These are phyloP conservation scores for Plenodomus tracheiphilus DNA, from an alignment of 2,329 filamentous ascomycete genomes.

Conservation along the genomic window DNA sequence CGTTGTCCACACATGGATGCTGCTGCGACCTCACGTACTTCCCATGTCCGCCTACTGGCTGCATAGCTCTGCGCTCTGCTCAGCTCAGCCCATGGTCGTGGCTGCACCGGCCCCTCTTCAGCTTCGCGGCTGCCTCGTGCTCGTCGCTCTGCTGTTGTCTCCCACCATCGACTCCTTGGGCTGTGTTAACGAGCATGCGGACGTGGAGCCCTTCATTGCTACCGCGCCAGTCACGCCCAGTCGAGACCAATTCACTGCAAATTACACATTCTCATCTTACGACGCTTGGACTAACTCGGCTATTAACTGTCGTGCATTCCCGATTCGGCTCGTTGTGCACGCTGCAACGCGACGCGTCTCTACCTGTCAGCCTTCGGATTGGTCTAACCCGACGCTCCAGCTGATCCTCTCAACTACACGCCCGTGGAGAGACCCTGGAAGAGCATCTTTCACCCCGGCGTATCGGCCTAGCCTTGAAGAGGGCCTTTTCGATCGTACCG, in stretches of 20 bases:
- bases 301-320: constrained; percentile 33
- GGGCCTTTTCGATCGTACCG: constrained; percentile 5
- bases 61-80: background rate
- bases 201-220: no score
- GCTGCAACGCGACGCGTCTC: constrained; percentile 14
- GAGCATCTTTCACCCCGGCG: constrained; percentile 5
- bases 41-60: no score
- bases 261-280: constrained; percentile 1
- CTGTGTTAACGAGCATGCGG: no score
- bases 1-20: background rate
- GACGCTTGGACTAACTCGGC: constrained; percentile 15
- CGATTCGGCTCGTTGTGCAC: constrained; percentile 23
- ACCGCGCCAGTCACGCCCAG: background rate
- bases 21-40: background rate
- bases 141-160: background rate
- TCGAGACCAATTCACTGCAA: background rate
- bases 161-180: background rate
- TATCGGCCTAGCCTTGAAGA: constrained; percentile 1
- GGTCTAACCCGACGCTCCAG: constrained; percentile 8
- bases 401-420: constrained; percentile 9
- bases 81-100: no score
- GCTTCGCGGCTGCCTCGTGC: background rate
- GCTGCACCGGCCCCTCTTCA: background rate
- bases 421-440: constrained; percentile 6
- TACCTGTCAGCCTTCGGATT: constrained; percentile 6